Evolutionary conservation across 2,329 filamentous ascomycete genomes (phyloP), one percentile per base, ranked within the genome.

Genomic region (Dryadomyces quercus-mongolicae): DNA sequence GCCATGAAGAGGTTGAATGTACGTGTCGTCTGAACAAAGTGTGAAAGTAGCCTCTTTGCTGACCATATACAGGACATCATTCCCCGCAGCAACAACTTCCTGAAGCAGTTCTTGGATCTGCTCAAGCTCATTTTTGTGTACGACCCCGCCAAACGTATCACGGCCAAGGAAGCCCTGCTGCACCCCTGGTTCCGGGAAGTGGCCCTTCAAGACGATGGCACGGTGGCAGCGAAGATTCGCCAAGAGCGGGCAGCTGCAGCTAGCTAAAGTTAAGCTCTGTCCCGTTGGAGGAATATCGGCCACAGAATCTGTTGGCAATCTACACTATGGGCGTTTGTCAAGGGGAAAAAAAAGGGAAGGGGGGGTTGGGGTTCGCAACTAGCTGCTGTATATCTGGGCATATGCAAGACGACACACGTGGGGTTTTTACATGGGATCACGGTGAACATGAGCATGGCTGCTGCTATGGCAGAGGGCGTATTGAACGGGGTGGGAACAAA

Each of bases 1-100:
- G 82, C 81, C n/a, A 86, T 86, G 83, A 86, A 85, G 66, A 74
- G 74, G 54, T 68, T 86, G 31, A 72, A 77, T 57, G 82, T 86
- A 70, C 21, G 56, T 52, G 36, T 5, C 1, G 7, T 7, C 2
- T 20, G n/a, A n/a, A n/a, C n/a, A n/a, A n/a, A n/a, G n/a, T n/a
- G n/a, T n/a, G n/a, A n/a, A n/a, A n/a, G n/a, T n/a, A n/a, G n/a
- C n/a, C n/a, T n/a, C n/a, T n/a, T 21, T 38, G 10, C 62, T 66
- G 54, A 67, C 58, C 51, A 21, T 3, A 13, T 18, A 12, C 45
- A 85, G 82, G 81, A 85, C 57, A 84, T 85, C 52, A 83, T 85
- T 44, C 82, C 81, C 0, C 70, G 71, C 5, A 80, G 71, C 59
- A 82, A 70, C 57, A 71, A 71, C 13, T 86, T 85, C 66, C 70